Evolutionary conservation across 1,284 basidiomycete species (phyloP), one percentile per base, ranked within the genome.

Genomic region (Trichosporon sp.): DNA sequence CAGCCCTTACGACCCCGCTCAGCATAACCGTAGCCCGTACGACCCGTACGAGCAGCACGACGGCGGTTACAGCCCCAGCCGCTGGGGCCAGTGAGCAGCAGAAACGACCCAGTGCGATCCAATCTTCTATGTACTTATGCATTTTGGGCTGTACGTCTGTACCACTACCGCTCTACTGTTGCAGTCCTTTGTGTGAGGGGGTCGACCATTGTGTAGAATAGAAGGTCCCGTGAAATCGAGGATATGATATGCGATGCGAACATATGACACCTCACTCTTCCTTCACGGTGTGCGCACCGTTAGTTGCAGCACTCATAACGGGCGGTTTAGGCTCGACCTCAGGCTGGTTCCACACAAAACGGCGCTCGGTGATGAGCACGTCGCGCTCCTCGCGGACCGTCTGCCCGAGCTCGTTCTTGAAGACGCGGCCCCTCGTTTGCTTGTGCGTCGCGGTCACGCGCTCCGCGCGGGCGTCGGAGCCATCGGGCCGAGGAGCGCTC

Each of bases 331-430:
- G n/a, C 31, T 67, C 34, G 6, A 34, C 38, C 29, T 51, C 31
- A 2, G 66, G 25, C 18, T 62, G 38, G 25, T 32, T 25, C 66
- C 65, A 67, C 18, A 63, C 35, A 0, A 62, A 31, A 18, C 72
- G 64, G 18, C 60, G 51, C 63, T 73, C 70, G 8, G 72, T 69
- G 53, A 70, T 66, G 44, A 69, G 63, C 13, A 73, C 12, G 38
- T 70, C 72, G 62, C 69, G 68, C 62, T 73, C 70, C 65, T 71
- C 68, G 2, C 66, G 18, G 25, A 71, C 68, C 1, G 34, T 47
- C 68, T 71, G 65, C 0, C 65, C 72, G 4, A 32, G 64, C 31
- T 69, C 66, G 2, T 47, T 23, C 21, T 56, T 15, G 12, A 38
- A 62, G 1, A 29, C 27, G 8, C 72, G 65, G 35, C n/a, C 27